Conservation (phyloP, 768 basidiomycete species). For the Suillus americanus region DNA sequence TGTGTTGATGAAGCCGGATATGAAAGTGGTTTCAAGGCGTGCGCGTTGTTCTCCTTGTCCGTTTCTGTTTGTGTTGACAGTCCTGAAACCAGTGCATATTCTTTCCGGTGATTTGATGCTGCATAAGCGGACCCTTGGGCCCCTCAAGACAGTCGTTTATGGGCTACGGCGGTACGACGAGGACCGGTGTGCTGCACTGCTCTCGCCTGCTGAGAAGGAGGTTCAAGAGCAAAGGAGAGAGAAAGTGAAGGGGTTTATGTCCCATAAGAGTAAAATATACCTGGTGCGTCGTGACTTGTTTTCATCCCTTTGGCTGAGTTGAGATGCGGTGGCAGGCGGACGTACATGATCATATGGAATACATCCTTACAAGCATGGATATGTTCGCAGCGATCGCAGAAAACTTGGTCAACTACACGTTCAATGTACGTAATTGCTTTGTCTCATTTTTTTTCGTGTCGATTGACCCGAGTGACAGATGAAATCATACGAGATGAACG, state of each 20-base stretch:
- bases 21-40: conserved; percentile 53
- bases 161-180: too few relatives aligned
- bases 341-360: conserved; percentile 76
- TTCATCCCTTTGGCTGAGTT: not conserved
- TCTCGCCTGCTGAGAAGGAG: too few relatives aligned
- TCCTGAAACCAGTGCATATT: conserved; percentile 58
- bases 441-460: not conserved
- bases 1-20: conserved; percentile 59
- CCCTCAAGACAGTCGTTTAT: conserved; percentile 33
- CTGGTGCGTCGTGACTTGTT: conserved; percentile 39
- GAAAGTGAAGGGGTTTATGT: conserved; percentile 42
- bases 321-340: conserved; percentile 49
- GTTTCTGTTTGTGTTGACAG: not conserved
- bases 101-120: conserved; percentile 50
- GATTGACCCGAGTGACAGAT: conserved; percentile 39
- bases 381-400: conserved; percentile 73
- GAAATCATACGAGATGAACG: conserved; percentile 74
- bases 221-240: too few relatives aligned
- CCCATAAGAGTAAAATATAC: conserved; percentile 43
- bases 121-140: conserved; percentile 31
- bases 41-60: not conserved
- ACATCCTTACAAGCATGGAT: conserved; percentile 65
- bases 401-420: conserved; percentile 71
- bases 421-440: conserved; percentile 52
- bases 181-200: too few relatives aligned